Conservation (phyloP, 1,284 basidiomycete species). For the Pyrrhoderma lamaoense region DNA sequence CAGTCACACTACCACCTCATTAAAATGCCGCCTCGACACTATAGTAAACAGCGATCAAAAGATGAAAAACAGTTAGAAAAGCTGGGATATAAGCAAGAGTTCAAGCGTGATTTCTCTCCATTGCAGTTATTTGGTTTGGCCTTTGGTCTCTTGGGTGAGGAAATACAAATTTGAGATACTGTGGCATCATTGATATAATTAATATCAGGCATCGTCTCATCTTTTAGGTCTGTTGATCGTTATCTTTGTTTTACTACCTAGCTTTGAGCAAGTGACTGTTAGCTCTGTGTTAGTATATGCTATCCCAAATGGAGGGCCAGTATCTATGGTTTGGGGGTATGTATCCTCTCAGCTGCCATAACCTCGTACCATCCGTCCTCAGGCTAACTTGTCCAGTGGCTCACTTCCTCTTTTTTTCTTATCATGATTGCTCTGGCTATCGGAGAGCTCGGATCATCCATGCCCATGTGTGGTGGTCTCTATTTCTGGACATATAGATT, state of each 20-base stretch:
- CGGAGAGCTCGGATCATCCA: slow-evolving; percentile 26
- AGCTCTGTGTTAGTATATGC: slow-evolving; percentile 36
- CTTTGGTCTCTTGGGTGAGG: slow-evolving; percentile 25
- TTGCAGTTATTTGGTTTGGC: slow-evolving; percentile 29
- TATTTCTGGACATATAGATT: slow-evolving; percentile 29
- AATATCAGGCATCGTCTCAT: slow-evolving; percentile 32
- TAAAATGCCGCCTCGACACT: too few species aligned
- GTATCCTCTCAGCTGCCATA: too few species aligned
- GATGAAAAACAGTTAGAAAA: slow-evolving; percentile 30
- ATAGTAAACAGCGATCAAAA: not conserved
- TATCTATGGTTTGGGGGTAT: slow-evolving; percentile 46
- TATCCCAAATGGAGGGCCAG: slow-evolving; percentile 39
- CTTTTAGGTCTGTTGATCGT: slow-evolving; percentile 30
- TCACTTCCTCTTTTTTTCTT: slow-evolving; percentile 17
- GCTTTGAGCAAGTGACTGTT: slow-evolving; percentile 6
- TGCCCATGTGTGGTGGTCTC: slow-evolving; percentile 28
- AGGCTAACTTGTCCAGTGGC: slow-evolving; percentile 27
- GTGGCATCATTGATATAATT: too few species aligned
- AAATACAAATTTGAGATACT: too few species aligned
- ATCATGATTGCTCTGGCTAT: slow-evolving; percentile 30
- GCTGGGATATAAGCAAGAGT: slow-evolving; percentile 38
- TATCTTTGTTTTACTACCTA: not conserved
- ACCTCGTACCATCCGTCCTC: too few species aligned
- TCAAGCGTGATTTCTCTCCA: slow-evolving; percentile 12
- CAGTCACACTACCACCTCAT: too few species aligned